Evolutionary conservation across 1,284 basidiomycete genomes (phyloP).

Genomic region (Chondrostereum purpureum): DNA sequence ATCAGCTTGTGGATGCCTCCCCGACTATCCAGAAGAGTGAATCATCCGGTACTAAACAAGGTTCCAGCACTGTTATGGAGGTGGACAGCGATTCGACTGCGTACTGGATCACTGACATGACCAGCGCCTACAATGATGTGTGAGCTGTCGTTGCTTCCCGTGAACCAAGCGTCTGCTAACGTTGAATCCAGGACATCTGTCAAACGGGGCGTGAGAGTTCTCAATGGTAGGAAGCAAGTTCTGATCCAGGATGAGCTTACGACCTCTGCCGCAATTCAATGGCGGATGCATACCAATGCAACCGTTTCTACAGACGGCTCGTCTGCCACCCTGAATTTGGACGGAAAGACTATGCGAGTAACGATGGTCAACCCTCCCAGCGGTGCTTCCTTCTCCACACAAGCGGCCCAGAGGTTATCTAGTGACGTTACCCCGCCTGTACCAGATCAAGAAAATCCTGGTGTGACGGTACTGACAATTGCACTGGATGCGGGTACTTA

Average conservation of each 20-base stretch:
- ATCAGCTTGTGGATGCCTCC: conserved; percentile 76
- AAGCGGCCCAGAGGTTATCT: conserved; percentile 37
- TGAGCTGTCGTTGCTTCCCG: conserved; percentile 33
- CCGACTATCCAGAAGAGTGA: conserved; percentile 53
- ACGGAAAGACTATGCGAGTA: conserved; percentile 43
- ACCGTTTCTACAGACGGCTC: conserved; percentile 36
- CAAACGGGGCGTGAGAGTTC: conserved; percentile 80
- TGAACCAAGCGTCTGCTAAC: conserved; percentile 9
- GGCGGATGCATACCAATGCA: conserved; percentile 96
- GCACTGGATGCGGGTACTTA: conserved; percentile 50
- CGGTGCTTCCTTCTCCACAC: conserved; percentile 39
- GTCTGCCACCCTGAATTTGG: conserved; percentile 17
- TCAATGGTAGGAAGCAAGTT: conserved; percentile 89
- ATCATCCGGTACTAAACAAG: conserved; percentile 66
- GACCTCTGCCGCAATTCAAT: conserved; percentile 57
- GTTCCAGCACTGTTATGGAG: conserved; percentile 66
- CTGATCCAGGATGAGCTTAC: conserved; percentile 85
- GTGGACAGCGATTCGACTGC: conserved; percentile 71
- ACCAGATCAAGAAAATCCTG: conserved; percentile 61
- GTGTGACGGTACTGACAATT: conserved; percentile 68
- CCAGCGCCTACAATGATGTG: conserved; percentile 73
- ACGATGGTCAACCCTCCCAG: conserved; percentile 42
- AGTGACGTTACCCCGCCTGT: conserved; percentile 50
- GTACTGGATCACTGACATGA: conserved; percentile 78
- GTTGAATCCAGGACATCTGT: conserved; percentile 44